Evolutionary conservation across 1,284 basidiomycete species (phyloP).

Genomic region (Testicularia cyperi): DNA sequence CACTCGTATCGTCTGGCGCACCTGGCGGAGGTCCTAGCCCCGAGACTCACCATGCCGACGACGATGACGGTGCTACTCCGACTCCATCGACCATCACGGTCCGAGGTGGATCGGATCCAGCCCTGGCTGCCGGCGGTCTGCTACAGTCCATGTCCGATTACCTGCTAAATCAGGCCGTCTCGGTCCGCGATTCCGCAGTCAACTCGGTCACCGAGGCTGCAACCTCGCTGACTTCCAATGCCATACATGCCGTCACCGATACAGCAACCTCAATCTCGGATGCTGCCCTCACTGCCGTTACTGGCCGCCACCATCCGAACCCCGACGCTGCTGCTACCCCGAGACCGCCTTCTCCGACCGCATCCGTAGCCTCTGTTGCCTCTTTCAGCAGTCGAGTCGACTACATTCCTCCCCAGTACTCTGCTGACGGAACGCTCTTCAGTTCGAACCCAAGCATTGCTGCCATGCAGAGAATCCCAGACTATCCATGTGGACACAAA

Average conservation of each 20-base stretch:
- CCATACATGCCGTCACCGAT: slow-evolving; percentile 2
- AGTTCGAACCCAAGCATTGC: slow-evolving; percentile 22
- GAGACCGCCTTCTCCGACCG: background rate
- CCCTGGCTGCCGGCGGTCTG: no score
- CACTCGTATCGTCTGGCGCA: background rate
- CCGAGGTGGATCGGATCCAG: no score
- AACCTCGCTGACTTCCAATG: background rate
- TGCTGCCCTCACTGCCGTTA: background rate
- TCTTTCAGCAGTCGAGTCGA: slow-evolving; percentile 2
- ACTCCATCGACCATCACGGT: no score
- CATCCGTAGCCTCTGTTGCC: no score
- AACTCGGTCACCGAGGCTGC: background rate
- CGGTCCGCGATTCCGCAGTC: slow-evolving; percentile 4
- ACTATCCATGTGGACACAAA: slow-evolving; percentile 9
- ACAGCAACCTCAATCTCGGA: background rate
- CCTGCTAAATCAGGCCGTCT: slow-evolving; percentile 4
- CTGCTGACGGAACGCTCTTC: slow-evolving; percentile 18
- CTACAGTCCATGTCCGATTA: slow-evolving; percentile 4
- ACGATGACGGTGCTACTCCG: no score
- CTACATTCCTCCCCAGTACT: slow-evolving; percentile 13
- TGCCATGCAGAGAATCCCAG: slow-evolving; percentile 36
- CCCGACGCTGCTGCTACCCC: background rate
- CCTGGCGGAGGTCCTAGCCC: no score
- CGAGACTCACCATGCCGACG: no score
- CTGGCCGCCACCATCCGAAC: background rate